Evolutionary conservation across 2,329 filamentous ascomycete species (phyloP).

Genomic region (Diaporthe eres): DNA sequence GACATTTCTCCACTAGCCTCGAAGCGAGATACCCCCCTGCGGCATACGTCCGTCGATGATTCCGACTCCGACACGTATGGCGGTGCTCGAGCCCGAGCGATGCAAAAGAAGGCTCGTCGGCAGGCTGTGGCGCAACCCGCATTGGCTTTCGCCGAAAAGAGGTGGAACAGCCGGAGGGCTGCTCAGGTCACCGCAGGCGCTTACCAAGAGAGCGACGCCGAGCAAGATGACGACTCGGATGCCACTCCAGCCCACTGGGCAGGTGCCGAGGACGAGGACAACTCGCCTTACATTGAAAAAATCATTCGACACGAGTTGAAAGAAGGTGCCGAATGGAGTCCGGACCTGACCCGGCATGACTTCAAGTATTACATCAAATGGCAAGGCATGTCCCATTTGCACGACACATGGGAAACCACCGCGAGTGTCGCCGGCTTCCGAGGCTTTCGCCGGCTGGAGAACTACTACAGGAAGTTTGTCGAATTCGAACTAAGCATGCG

Average conservation of each 20-base stretch:
- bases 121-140: constrained; percentile 77
- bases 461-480: constrained; percentile 90
- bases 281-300: constrained; percentile 88
- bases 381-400: constrained; percentile 94
- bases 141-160: constrained; percentile 82
- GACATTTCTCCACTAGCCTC: constrained; percentile 61
- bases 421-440: constrained; percentile 82
- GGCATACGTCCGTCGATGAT: constrained; percentile 68
- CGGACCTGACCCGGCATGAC: constrained; percentile 76
- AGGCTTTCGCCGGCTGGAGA: constrained; percentile 91
- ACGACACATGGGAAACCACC: constrained; percentile 94
- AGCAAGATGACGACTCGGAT: constrained; percentile 76
- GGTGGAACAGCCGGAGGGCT: constrained; percentile 90
- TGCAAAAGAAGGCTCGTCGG: constrained; percentile 83
- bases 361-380: constrained; percentile 97
- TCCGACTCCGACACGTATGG: constrained; percentile 86
- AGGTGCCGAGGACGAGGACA: constrained; percentile 78
- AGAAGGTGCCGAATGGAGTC: constrained; percentile 73
- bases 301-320: constrained; percentile 89
- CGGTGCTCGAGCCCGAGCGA: constrained; percentile 77
- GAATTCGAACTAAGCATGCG: constrained; percentile 84
- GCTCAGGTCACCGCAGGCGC: constrained; percentile 76
- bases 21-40: constrained; percentile 70
- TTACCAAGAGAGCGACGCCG: constrained; percentile 77
- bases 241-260: constrained; percentile 79